Percentiles rank a stretch among this genome's conserved stretches.
phyloP scores from a whole-genome alignment of 108 stramenopile species.

The Seminavis robusta region DNA sequence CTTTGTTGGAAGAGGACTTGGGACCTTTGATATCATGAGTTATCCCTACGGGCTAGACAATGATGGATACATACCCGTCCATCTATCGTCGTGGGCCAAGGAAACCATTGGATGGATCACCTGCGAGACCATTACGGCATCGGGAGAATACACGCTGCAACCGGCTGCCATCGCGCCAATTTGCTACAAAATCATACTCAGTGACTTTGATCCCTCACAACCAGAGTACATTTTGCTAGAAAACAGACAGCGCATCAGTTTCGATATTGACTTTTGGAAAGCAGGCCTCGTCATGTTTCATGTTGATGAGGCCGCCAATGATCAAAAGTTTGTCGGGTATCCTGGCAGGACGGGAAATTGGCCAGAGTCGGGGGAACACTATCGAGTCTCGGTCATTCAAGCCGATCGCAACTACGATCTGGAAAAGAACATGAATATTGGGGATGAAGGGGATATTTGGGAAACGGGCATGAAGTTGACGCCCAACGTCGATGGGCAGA shows the following conservation, averaged over 20 bases:
- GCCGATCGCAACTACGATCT: slow-evolving; percentile 59
- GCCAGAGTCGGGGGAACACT: slow-evolving; percentile 70
- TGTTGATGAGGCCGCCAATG: slow-evolving; percentile 2
- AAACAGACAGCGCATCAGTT: slow-evolving; percentile 43
- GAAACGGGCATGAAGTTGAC: slow-evolving; percentile 5
- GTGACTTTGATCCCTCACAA: slow-evolving; percentile 28
- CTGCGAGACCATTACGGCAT: slow-evolving; percentile 6
- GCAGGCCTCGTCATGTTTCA: slow-evolving; percentile 2
- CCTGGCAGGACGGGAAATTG: slow-evolving; percentile 36
- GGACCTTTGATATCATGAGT: background rate
- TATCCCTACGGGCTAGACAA: slow-evolving; percentile 1
- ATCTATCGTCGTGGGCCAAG: too few relatives aligned
- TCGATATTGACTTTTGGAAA: slow-evolving; percentile 19
- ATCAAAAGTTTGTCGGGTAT: slow-evolving; percentile 45
- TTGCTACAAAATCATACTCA: slow-evolving; percentile 31
- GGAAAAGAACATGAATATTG: slow-evolving; percentile 41
- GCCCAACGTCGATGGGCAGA: slow-evolving; percentile 10
- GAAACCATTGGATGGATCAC: slow-evolving; percentile 37
- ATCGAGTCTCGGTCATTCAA: slow-evolving; percentile 52
- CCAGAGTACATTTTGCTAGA: slow-evolving; percentile 48
- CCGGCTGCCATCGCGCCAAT: slow-evolving; percentile 21
- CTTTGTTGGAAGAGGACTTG: background rate
- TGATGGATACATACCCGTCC: background rate
- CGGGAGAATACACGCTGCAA: slow-evolving; percentile 22
- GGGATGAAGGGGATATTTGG: slow-evolving; percentile 44